A percentile compares a stretch with the other conserved stretches of the same genome.
These are phyloP conservation scores for Globisporangium cystogenes DNA, from an alignment of 352 stramenopile genomes.

Conservation along the genomic window DNA sequence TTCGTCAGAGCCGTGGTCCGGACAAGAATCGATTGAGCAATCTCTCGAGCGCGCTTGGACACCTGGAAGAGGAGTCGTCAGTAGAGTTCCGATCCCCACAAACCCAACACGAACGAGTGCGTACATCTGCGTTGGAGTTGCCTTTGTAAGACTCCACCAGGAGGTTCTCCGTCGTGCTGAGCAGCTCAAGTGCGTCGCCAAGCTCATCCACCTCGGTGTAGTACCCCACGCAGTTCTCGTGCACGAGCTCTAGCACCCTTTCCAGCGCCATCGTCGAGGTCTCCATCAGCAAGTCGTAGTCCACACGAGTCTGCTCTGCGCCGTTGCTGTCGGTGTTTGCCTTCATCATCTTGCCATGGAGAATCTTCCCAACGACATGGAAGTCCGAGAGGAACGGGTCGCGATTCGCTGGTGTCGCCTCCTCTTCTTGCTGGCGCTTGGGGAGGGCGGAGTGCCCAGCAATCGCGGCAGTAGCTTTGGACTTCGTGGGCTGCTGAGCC, in stretches of 20 bases:
- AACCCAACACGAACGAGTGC: neutral
- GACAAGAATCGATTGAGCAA: conserved; percentile 51
- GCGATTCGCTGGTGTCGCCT: conserved; percentile 18
- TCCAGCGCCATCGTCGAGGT: conserved; percentile 50
- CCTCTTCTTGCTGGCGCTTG: neutral
- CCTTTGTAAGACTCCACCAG: conserved; percentile 47
- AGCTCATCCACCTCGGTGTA: conserved; percentile 78
- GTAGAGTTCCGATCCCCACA: neutral
- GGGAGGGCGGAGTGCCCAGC: neutral
- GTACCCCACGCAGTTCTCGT: conserved; percentile 67
- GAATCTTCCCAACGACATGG: conserved; percentile 69
- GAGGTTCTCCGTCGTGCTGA: conserved; percentile 67
- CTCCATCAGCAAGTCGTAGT: conserved; percentile 50
- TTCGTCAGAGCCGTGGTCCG: conserved; percentile 74
- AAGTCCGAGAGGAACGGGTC: conserved; percentile 81
- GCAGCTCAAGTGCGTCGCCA: conserved; percentile 44
- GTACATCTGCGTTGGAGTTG: conserved; percentile 45
- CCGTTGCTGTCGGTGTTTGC: conserved; percentile 8
- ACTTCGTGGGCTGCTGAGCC: neutral
- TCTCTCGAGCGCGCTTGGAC: conserved; percentile 45
- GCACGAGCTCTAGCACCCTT: conserved; percentile 53
- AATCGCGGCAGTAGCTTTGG: conserved; percentile 2
- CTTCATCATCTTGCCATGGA: conserved; percentile 58
- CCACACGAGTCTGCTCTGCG: conserved; percentile 6
- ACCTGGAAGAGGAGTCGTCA: conserved; percentile 20